phyloP scores from a whole-genome alignment of 495 filamentous ascomycete genomes.

The Thermochaetoides thermophila region DNA sequence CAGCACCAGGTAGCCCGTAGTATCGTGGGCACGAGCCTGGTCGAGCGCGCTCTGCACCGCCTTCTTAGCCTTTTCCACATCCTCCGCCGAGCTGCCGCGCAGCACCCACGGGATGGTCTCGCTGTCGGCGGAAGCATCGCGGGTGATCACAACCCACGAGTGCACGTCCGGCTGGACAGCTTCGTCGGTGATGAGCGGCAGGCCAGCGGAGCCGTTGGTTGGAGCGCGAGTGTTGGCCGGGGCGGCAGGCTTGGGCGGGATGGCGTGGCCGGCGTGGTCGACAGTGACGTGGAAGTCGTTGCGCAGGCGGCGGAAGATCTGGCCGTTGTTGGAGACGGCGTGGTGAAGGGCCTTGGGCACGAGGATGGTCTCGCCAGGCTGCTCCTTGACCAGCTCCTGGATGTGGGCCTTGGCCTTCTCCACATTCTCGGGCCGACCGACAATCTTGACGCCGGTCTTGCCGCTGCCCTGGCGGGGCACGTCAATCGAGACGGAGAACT shows the following conservation, averaged over 20 bases:
- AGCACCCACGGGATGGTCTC: conserved; percentile 87
- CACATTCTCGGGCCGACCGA: conserved; percentile 61
- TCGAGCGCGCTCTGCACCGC: conserved; percentile 54
- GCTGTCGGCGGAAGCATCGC: conserved; percentile 37
- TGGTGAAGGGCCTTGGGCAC: conserved; percentile 74
- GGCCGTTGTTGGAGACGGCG: conserved; percentile 70
- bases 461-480: conserved; percentile 62
- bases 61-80: conserved; percentile 61
- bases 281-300: conserved; percentile 76
- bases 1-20: conserved; percentile 73
- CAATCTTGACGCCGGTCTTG: conserved; percentile 69
- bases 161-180: conserved; percentile 45
- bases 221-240: conserved; percentile 26
- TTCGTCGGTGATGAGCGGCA: conserved; percentile 86
- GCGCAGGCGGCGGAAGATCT: conserved; percentile 76
- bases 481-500: conserved; percentile 79
- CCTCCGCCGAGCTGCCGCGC: conserved; percentile 58
- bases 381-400: conserved; percentile 60
- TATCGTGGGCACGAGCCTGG: conserved; percentile 52
- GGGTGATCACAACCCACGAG: conserved; percentile 65
- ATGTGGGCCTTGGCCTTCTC: conserved; percentile 79
- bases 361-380: conserved; percentile 71
- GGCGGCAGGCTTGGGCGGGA: conserved; percentile 49
- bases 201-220: conserved; percentile 41
- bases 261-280: conserved; percentile 66